Evolutionary conservation across 2,329 filamentous ascomycete genomes (phyloP), one percentile per base, ranked within the genome.

Genomic region (Septoria linicola): DNA sequence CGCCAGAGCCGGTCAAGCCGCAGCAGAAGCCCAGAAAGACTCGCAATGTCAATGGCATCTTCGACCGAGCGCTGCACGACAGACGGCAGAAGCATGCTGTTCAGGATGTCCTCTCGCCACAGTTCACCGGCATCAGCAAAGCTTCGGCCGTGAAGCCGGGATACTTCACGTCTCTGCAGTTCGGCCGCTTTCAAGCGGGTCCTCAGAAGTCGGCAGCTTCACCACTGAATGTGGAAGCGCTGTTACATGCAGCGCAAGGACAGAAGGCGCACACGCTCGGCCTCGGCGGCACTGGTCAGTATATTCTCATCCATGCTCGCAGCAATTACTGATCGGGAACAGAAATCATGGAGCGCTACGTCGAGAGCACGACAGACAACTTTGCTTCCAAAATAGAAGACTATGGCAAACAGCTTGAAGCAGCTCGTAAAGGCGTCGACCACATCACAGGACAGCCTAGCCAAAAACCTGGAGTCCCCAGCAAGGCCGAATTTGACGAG

Each of bases 401-500:
- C 7, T 35, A 46, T 36, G 43, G 41, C 37, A 40, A 40, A 20
- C 39, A 46, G n/a, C 55, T 64, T 11, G 25, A 54, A 14, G 54
- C 57, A 13, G 58, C 54, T 17, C 43, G 59, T n/a, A 43, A 60
- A 31, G 53, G 59, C 21, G 16, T 61, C 25, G 54, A 61, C 43
- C 25, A 47, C 46, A 17, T 57, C 40, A 54, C 45, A 11, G 53
- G 56, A n/a, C 49, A 51, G 8, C 52, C 54, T 1, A 34, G 54
- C 21, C 17, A 51, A 10, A 42, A 46, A 6, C 25, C 54, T 14
- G 56, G 51, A n/a, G 31, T 59, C 8, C 59, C 55, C 1, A 60
- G 53, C 7, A 32, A 55, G 25, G 54, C 47, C 11, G 56, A 57
- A 6, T 51, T 63, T 19, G 56, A 60, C n/a, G 52, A 23, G 8